Percentiles rank a stretch among this genome's conserved stretches.
Conservation (phyloP, 2,329 filamentous ascomycete species). For the Alternaria burnsii region DNA sequence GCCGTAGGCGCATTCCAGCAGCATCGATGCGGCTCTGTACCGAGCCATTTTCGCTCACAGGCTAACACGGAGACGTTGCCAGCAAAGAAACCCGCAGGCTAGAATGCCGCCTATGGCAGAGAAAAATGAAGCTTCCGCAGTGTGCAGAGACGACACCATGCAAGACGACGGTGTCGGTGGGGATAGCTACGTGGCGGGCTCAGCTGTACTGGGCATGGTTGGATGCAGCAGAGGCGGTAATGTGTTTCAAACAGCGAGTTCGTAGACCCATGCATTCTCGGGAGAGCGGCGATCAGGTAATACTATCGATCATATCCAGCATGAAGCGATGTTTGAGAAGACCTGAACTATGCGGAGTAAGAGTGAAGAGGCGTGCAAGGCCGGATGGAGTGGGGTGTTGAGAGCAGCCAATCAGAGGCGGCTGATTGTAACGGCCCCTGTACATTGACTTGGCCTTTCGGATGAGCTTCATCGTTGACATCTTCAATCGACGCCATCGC, state of each 20-base stretch:
- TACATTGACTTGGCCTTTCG: constrained; percentile 16
- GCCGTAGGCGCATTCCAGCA: constrained; percentile 12
- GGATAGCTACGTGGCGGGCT: constrained; percentile 18
- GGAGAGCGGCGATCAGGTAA: constrained; percentile 11
- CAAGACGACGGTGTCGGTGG: constrained; percentile 14
- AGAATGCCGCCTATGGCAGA: background rate
- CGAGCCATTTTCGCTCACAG: constrained; percentile 9
- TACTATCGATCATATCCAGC: background rate
- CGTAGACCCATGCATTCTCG: constrained; percentile 7
- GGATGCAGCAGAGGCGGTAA: constrained; percentile 8
- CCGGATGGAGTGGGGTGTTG: constrained; percentile 5
- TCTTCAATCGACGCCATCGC: constrained; percentile 34
- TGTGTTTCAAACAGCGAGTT: constrained; percentile 9
- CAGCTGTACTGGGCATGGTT: constrained; percentile 16
- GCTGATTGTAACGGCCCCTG: constrained; percentile 25
- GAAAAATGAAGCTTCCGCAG: constrained; percentile 15
- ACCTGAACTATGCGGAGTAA: constrained; percentile 2
- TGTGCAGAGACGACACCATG: constrained; percentile 5
- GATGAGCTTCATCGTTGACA: constrained; percentile 32
- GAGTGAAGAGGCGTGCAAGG: background rate
- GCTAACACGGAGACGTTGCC: constrained; percentile 10
- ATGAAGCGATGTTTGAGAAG: constrained; percentile 2
- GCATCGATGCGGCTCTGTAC: constrained; percentile 9
- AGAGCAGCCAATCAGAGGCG: constrained; percentile 15
- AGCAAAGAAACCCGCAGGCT: constrained; percentile 16